Evolutionary conservation across 2,329 filamentous ascomycete species (phyloP).

Genomic region (Nannizzia gypsea): DNA sequence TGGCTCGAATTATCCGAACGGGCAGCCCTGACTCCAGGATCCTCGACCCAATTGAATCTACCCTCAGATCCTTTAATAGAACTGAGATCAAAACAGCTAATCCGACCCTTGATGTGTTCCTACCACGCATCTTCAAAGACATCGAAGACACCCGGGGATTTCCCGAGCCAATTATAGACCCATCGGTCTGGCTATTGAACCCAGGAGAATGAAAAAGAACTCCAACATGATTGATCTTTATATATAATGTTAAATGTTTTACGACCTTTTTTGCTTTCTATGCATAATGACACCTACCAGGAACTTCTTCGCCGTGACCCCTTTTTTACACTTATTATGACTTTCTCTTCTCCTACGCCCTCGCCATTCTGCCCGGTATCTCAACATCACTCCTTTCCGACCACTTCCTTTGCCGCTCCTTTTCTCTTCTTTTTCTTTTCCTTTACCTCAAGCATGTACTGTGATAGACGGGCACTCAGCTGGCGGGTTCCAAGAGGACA

Average conservation of each 20-base stretch:
- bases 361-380: neutral
- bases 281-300: neutral
- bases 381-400: neutral
- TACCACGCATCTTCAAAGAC: constrained; percentile 4
- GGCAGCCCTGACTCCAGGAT: constrained; percentile 1
- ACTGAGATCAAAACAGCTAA: constrained; percentile 4
- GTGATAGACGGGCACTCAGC: neutral
- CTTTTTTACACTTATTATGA: neutral
- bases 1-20: constrained; percentile 1
- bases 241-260: neutral
- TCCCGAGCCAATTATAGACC: neutral
- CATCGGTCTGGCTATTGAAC: constrained; percentile 2
- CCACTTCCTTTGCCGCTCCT: neutral
- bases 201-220: neutral
- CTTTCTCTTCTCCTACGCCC: neutral
- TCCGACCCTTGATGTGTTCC: neutral
- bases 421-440: neutral
- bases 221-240: neutral
- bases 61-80: neutral
- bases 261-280: neutral
- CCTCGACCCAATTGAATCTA: constrained; percentile 3
- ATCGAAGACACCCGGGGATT: neutral
- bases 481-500: neutral
- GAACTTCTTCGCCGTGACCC: neutral
- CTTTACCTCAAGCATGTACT: neutral